A percentile compares a stretch with the other conserved stretches of the same genome.
Conservation (phyloP, 305 asterid species). For the Solanum hybrid region DNA sequence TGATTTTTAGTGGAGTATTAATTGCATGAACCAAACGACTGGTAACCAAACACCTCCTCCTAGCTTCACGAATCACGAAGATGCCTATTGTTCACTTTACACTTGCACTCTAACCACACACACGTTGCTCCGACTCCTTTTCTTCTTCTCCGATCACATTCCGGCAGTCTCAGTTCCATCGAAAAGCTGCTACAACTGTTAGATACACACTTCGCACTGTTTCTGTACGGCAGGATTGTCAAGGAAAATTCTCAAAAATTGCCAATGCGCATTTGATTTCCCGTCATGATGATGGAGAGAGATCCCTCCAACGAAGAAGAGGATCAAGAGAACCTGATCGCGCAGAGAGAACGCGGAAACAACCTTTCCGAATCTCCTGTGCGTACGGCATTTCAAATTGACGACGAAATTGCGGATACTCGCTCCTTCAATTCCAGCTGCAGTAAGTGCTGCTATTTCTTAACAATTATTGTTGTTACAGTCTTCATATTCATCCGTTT, state of each 20-base stretch:
- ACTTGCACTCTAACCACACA: background rate
- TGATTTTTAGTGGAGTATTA: background rate
- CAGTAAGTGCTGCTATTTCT: constrained; percentile 45
- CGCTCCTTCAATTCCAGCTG: constrained; percentile 10
- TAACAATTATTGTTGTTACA: constrained; percentile 44
- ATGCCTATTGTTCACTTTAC: background rate
- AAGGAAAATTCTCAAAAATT: background rate
- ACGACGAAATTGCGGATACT: constrained; percentile 22
- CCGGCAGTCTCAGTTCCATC: background rate
- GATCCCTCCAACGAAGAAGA: constrained; percentile 66
- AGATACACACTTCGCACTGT: background rate
- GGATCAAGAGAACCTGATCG: constrained; percentile 58
- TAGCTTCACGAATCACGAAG: background rate
- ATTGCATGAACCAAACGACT: background rate
- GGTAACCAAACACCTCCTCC: background rate
- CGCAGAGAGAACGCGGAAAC: constrained; percentile 39
- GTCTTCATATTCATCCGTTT: constrained; percentile 41
- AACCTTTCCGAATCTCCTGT: constrained; percentile 28
- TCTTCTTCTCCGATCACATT: background rate
- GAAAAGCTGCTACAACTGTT: background rate
- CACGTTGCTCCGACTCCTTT: background rate
- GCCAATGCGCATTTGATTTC: constrained; percentile 2
- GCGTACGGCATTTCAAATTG: constrained; percentile 58
- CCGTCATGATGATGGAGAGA: background rate
- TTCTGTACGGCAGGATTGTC: background rate